Conservation (phyloP, 257 asterid species). For the Apocynum venetum region DNA sequence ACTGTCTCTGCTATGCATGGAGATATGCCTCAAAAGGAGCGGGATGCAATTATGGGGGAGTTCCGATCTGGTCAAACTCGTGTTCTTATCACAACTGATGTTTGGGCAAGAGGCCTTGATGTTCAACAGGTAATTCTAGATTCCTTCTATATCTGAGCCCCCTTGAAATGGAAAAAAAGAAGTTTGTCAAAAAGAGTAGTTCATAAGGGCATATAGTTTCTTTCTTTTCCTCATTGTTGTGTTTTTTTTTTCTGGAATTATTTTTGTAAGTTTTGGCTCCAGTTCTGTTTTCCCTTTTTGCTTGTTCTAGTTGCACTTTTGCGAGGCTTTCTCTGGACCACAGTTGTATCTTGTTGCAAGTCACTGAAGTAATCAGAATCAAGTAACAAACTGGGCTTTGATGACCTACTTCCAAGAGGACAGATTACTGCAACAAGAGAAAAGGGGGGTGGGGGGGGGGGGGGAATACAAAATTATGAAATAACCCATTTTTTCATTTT, state of each 20-base stretch:
- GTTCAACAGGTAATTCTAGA: constrained; percentile 77
- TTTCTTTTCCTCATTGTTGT: not conserved
- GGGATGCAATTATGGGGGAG: constrained; percentile 89
- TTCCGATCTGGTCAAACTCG: constrained; percentile 82
- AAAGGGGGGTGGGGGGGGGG: too few relatives aligned
- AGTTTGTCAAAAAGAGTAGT: not conserved
- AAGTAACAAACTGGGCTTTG: not conserved
- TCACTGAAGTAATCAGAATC: not conserved
- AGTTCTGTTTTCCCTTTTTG: not conserved
- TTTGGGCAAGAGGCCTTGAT: constrained; percentile 98
- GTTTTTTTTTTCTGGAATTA: not conserved
- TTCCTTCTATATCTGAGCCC: not conserved
- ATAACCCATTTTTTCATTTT: not conserved
- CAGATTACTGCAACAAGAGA: not conserved
- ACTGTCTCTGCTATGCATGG: constrained; percentile 98
- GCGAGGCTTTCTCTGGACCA: not conserved
- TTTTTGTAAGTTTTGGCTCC: not conserved
- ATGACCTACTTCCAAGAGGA: not conserved
- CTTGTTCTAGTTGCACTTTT: not conserved
- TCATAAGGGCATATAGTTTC: not conserved
- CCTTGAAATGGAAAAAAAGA: not conserved
- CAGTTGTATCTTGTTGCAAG: not conserved
- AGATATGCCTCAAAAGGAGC: constrained; percentile 96
- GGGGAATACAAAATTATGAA: not conserved
- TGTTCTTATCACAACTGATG: constrained; percentile 96